Base-by-base conservation (phyloP, 495 filamentous ascomycete species). In the Mytilinidion resinicola region DNA sequence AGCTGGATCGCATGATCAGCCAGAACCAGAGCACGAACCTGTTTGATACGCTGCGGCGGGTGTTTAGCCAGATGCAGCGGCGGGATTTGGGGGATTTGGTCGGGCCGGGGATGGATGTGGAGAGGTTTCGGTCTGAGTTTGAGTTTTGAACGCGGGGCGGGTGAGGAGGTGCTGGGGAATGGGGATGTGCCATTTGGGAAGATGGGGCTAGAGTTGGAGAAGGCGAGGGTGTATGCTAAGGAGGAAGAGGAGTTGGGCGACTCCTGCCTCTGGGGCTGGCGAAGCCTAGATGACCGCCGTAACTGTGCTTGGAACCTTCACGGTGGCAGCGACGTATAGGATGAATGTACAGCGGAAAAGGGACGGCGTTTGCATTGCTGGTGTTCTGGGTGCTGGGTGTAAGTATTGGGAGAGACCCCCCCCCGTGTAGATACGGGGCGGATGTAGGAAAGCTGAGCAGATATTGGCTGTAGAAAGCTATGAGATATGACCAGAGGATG, bases 1-100 rank as follows among this genome's bases (percentile, higher is more conserved):
- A 87, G 59, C 75, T 96, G 43, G 86, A 93, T 62, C 77, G 85
- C 48, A 86, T 96, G 85, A 82, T 90, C 43, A 77, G 79, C 54
- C 90, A 96, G 77, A 98, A 98, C 73, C 84, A 95, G 69, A 96
- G 90, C 76, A 96, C 92, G 38, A 98, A 96, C 70, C 74, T 97
- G 52, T 91, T 93, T 67, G 93, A 98, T 71, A 97, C 93, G 4
- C 73, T 98, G 52, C 77, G 91, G 49, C 78, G 95, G 56, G 95
- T 97, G 8, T 97, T 97, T 70, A 88, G 82, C 34, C 90, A 93
- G 79, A 97, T 98, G 93, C 86, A 85, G 0, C 72, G 93, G 52
- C 76, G 89, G 47, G 93, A 98, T 76, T 68, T 98, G 70, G 85
- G 86, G 4, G 92, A 96, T 61, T 78, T 82, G 77, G 93, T 97